A percentile compares a stretch with the other conserved stretches of the same genome.
Conservation (phyloP, 495 filamentous ascomycete genomes). For the Penicillium paxilli region DNA sequence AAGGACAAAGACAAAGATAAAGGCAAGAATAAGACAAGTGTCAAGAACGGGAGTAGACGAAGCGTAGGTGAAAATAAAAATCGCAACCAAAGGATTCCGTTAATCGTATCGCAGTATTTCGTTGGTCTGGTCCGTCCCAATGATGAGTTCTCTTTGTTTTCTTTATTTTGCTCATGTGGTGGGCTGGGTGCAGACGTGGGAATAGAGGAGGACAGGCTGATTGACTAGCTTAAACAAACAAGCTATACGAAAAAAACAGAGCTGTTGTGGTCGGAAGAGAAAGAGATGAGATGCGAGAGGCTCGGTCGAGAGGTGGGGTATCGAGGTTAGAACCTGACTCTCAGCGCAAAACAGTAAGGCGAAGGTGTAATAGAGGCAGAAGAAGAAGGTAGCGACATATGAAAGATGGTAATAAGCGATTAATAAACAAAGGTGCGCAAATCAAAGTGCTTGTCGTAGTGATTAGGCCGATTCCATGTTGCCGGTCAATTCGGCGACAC, state of each 20-base stretch:
- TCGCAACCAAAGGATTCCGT: constrained; percentile 19
- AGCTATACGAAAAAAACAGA: constrained; percentile 20
- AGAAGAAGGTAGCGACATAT: background rate
- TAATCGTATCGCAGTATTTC: constrained; percentile 19
- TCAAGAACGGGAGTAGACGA: background rate
- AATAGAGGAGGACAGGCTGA: background rate
- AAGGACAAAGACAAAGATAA: background rate
- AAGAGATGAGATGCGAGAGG: constrained; percentile 3
- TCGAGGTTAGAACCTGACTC: background rate
- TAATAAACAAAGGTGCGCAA: background rate
- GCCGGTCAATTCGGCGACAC: constrained; percentile 90
- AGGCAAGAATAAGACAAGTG: background rate
- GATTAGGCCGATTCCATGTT: constrained; percentile 62
- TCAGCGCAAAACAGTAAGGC: background rate
- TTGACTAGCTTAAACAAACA: constrained; percentile 5
- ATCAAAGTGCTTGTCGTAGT: background rate
- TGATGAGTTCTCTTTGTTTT: too few relatives aligned
- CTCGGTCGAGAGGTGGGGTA: background rate
- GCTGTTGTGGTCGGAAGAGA: constrained; percentile 4
- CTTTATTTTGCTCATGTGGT: too few relatives aligned
- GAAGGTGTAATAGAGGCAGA: background rate
- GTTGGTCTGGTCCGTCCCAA: constrained; percentile 8
- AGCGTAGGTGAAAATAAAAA: constrained; percentile 1
- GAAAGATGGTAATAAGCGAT: background rate
- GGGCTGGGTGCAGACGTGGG: background rate